These are phyloP conservation scores for Filobasidium floriforme DNA, from an alignment of 768 basidiomycete genomes.

Conservation along the genomic window DNA sequence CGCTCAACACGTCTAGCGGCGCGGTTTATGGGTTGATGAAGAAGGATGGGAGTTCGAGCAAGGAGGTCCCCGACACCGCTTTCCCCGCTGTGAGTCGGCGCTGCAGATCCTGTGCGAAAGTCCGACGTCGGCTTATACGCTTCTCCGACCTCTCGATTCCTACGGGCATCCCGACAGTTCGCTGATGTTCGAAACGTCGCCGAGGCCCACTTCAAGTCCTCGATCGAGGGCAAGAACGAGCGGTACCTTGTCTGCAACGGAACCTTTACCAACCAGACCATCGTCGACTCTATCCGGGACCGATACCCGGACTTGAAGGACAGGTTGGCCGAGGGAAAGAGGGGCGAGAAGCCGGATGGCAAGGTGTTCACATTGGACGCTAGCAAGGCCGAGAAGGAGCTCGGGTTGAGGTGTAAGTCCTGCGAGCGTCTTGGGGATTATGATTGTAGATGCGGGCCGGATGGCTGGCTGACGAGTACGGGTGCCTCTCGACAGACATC, in stretches of 20 bases:
- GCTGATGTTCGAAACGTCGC: slow-evolving; percentile 30
- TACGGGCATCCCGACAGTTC: not conserved
- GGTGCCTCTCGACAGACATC: slow-evolving; percentile 21
- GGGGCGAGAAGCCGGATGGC: slow-evolving; percentile 28
- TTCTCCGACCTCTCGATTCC: no score
- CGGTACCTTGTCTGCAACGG: slow-evolving; percentile 27
- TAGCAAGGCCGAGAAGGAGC: slow-evolving; percentile 28
- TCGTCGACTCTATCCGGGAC: slow-evolving; percentile 26
- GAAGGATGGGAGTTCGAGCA: slow-evolving; percentile 16
- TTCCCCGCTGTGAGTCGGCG: slow-evolving; percentile 7
- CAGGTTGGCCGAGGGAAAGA: slow-evolving; percentile 26
- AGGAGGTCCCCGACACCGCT: slow-evolving; percentile 12
- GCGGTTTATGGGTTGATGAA: slow-evolving; percentile 20
- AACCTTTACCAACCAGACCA: slow-evolving; percentile 28
- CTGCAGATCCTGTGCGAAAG: no score
- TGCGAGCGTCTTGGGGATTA: not conserved
- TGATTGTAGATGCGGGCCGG: not conserved
- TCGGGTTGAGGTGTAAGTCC: slow-evolving; percentile 33
- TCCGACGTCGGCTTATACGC: no score
- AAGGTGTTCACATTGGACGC: slow-evolving; percentile 31
- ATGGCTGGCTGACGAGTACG: not conserved
- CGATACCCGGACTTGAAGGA: slow-evolving; percentile 28
- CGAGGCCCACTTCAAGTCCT: slow-evolving; percentile 23
- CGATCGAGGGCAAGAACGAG: slow-evolving; percentile 25
- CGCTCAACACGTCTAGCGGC: slow-evolving; percentile 14